Evolutionary conservation across 208 protist genomes (phyloP).

Genomic region (Crithidia bombi): DNA sequence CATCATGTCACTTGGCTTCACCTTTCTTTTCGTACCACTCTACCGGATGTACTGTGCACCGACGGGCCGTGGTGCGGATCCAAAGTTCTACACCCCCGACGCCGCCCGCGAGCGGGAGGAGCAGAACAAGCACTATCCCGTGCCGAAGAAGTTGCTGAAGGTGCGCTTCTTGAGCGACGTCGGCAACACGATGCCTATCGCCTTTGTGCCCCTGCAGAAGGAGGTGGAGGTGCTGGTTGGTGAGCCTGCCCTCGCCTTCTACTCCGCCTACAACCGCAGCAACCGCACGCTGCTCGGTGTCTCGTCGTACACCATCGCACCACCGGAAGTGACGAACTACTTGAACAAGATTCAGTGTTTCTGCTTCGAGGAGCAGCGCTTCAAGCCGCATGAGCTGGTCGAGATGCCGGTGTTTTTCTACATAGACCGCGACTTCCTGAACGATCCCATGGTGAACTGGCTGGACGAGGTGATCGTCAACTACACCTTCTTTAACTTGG

Average conservation of each 20-base stretch:
- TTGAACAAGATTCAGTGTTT: conserved; percentile 98
- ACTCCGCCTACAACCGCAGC: conserved; percentile 90
- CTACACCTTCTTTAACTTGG: conserved; percentile 93
- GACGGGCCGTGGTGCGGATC: conserved; percentile 76
- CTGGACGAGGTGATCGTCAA: conserved; percentile 90
- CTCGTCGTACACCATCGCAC: conserved; percentile 91
- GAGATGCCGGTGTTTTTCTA: conserved; percentile 98
- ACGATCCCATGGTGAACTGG: conserved; percentile 89
- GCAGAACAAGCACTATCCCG: conserved; percentile 69
- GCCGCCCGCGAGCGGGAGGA: conserved; percentile 69
- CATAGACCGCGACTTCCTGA: conserved; percentile 95
- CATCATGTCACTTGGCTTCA: conserved; percentile 84
- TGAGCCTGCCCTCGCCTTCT: conserved; percentile 90
- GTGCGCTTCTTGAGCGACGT: conserved; percentile 86
- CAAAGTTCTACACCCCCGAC: conserved; percentile 86
- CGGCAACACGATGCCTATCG: conserved; percentile 91
- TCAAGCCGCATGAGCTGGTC: conserved; percentile 95
- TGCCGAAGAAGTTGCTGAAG: conserved; percentile 83
- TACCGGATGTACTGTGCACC: conserved; percentile 91
- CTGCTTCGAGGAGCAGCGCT: conserved; percentile 96
- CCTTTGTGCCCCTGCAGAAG: conserved; percentile 91
- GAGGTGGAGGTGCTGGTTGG: conserved; percentile 90
- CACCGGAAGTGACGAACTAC: conserved; percentile 92
- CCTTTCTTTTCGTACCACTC: conserved; percentile 89
- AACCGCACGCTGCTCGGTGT: conserved; percentile 87